Base-by-base conservation (phyloP, 2,329 filamentous ascomycete genomes). In the Colletotrichum caudatum region DNA sequence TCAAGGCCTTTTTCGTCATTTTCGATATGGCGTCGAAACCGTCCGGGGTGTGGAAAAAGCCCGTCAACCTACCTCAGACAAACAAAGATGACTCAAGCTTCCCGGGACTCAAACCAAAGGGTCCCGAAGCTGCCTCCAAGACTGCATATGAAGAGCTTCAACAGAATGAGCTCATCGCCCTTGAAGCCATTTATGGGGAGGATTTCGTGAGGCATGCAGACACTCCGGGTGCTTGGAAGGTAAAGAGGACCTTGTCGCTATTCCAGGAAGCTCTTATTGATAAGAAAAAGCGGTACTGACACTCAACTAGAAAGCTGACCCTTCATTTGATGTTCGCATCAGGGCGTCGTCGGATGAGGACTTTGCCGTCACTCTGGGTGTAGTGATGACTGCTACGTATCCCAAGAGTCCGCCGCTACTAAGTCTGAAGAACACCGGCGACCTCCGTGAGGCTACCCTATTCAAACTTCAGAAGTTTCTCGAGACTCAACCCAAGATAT, bases 371-470 rank as follows among this genome's bases (percentile, higher is more conserved):
- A 90, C 89, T 2, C 82, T 98, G n/a, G 87, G 89, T 59, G 94
- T 97, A 64, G 91, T 93, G 67, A 85, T 98, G 75, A 96, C 94
- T 11, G 93, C 94, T 8, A 97, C 95, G 0, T 98, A 98, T 79
- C 96, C 95, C 5, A 97, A 94, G 78, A 93, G 94, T 1, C 84
- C 90, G 1, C 95, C 95, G 1, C 83, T 94, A 14, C 82, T 97
- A 18, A 90, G 87, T 5, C 78, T 97, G 56, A 91, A 93, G 74
- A 86, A 90, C 66, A 83, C 90, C 53, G 84, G 86, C 35, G 86
- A 88, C 56, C 84, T 97, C 66, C 90, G 90, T 54, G 91, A 92
- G 76, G 90, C 89, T 64, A 93, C 92, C 1, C 86, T 89, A 69
- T 92, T 90, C 78, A 92, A 92, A 77, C 87, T 97, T 20, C 88